Evolutionary conservation across 345 rosid species (phyloP).

Genomic region (Turritis glabra): DNA sequence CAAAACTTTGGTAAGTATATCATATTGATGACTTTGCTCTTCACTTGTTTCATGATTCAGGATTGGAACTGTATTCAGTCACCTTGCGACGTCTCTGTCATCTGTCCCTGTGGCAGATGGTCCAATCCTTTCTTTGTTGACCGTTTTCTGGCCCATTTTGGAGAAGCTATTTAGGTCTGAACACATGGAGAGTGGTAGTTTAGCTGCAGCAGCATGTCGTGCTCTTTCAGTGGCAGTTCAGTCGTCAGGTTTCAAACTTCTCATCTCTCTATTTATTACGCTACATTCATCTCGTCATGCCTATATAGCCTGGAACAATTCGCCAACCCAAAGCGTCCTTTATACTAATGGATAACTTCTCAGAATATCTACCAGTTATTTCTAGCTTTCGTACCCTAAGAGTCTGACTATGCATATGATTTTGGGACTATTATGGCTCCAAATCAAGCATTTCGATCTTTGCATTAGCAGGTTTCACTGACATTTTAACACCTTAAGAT

Average conservation of each 20-base stretch:
- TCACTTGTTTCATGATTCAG: conserved; percentile 42
- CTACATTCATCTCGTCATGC: conserved; percentile 7
- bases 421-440: conserved; percentile 9
- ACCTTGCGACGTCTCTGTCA: conserved; percentile 56
- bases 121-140: conserved; percentile 62
- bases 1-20: conserved; percentile 8
- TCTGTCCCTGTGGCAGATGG: conserved; percentile 57
- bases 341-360: neutral
- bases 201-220: conserved; percentile 86
- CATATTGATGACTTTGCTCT: conserved; percentile 14
- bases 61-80: conserved; percentile 86
- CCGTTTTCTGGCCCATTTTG: conserved; percentile 87
- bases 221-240: conserved; percentile 93
- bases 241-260: conserved; percentile 65
- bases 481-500: conserved; percentile 7
- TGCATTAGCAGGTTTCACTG: neutral
- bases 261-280: neutral
- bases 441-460: neutral
- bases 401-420: neutral
- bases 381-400: neutral
- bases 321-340: neutral
- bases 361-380: conserved; percentile 3
- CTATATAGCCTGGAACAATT: conserved; percentile 16
- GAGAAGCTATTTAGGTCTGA: conserved; percentile 82
- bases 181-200: conserved; percentile 79